Evolutionary conservation across 1,139 yeast species (phyloP), one percentile per base, ranked within the genome.

Genomic region (Suhomyces atakaporum): DNA sequence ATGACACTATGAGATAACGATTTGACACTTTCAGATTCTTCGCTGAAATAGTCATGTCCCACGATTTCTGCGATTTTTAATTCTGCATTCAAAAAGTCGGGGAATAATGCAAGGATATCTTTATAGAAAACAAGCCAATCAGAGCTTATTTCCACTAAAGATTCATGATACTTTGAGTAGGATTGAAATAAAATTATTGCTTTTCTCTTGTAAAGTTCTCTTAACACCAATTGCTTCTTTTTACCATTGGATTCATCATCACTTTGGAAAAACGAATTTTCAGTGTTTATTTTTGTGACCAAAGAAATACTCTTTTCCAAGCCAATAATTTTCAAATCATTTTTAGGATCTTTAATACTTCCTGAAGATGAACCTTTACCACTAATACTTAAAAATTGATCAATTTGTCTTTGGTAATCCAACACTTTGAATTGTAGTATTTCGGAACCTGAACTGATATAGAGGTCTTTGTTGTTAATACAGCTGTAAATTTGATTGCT

Each of bases 91-190:
- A 71, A 42, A 42, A 65, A 71, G 29, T 62, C 67, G 0, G 77
- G 77, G 40, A 69, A 71, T 20, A 70, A 44, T 2, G 49, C 48
- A 11, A 71, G 51, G 1, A 70, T 57, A 29, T 66, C 73, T 14
- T 54, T 49, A 31, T 60, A 63, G 2, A 69, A 56, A 2, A 69
- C 50, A 10, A 70, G 36, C 77, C 77, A 71, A 27, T 68, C 73
- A 3, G 69, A 66, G 8, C 72, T 60, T 20, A 69, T 65, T 3
- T 60, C 73, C 2, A 68, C 71, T 29, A 71, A 50, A 0, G 75
- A 47, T 42, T 69, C 74, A 36, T 67, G 73, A 44, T 58, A 71
- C 39, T 60, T 63, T 2, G 57, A 47, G 42, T 65, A 67, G 13
- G 57, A 46, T 31, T 63, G 68, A 45, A 71, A 71, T 13, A 66